These are phyloP conservation scores for Chrysochromulina tobinii DNA, from an alignment of 78 protist genomes.

Conservation along the genomic window DNA sequence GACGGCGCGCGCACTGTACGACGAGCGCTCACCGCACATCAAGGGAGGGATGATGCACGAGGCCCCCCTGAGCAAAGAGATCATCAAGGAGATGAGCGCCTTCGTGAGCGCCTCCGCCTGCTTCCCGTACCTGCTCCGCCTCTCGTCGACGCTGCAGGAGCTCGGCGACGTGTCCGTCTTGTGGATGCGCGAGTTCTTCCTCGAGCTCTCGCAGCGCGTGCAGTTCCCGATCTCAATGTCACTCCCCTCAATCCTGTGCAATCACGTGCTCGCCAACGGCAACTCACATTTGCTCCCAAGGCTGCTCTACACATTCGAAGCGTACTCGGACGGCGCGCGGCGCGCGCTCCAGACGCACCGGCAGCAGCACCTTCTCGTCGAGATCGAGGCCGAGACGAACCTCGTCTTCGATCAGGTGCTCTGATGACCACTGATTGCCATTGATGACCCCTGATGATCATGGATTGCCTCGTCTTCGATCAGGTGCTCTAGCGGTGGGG, in stretches of 20 bases:
- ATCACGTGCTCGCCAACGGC: constrained; percentile 71
- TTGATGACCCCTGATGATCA: too few species aligned
- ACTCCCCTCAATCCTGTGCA: constrained; percentile 83
- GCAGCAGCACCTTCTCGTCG: constrained; percentile 78
- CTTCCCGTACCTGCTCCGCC: neutral
- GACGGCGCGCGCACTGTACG: constrained; percentile 8
- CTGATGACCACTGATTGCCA: too few species aligned
- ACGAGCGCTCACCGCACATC: constrained; percentile 12
- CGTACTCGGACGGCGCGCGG: constrained; percentile 86
- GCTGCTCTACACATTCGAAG: neutral
- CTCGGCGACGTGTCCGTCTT: constrained; percentile 21
- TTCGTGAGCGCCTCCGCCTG: neutral
- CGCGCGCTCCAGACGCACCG: constrained; percentile 61
- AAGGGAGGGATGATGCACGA: neutral
- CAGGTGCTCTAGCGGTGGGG: neutral
- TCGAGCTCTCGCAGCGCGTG: constrained; percentile 69
- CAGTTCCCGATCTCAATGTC: constrained; percentile 89
- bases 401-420: constrained; percentile 82
- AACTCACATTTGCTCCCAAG: too few species aligned
- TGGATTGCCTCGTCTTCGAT: constrained; percentile 82
- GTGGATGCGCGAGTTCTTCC: constrained; percentile 87
- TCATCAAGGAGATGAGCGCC: neutral
- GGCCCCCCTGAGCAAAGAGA: neutral
- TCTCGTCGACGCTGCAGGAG: neutral
- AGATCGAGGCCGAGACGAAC: constrained; percentile 87